phyloP scores from a whole-genome alignment of 768 basidiomycete species.

The Lactarius indigo region DNA sequence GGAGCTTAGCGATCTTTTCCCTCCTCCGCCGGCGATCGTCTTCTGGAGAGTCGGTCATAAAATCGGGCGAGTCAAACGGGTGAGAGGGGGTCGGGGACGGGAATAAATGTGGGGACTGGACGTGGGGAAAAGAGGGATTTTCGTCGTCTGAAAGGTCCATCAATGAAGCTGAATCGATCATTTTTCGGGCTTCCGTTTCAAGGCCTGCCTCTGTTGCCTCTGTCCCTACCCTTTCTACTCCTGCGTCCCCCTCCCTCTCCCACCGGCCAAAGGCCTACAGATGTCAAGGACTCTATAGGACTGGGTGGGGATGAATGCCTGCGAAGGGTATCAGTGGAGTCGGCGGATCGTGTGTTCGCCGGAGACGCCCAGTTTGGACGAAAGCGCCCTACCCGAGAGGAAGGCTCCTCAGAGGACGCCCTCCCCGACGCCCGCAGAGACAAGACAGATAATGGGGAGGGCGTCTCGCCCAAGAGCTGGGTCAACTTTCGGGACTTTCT shows the following conservation, averaged over 20 bases:
- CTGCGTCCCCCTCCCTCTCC: constrained; percentile 12
- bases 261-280: constrained; percentile 2
- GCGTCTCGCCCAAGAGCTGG: constrained; percentile 74
- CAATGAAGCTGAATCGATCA: constrained; percentile 41
- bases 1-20: constrained; percentile 74
- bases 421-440: constrained; percentile 13
- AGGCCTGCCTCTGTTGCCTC: constrained; percentile 6
- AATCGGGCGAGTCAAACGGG: constrained; percentile 43
- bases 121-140: constrained; percentile 27
- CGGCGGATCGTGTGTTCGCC: background rate
- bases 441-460: constrained; percentile 28
- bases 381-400: background rate
- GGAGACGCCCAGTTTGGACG: background rate
- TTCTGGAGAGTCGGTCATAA: constrained; percentile 46
- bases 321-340: constrained; percentile 31
- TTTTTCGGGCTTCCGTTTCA: background rate
- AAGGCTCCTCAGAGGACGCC: background rate
- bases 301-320: constrained; percentile 56
- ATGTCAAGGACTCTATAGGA: constrained; percentile 41
- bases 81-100: constrained; percentile 35
- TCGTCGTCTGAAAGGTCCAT: constrained; percentile 72
- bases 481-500: constrained; percentile 73
- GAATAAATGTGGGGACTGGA: background rate
- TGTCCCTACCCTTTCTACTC: background rate
- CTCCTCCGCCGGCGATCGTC: constrained; percentile 65